Evolutionary conservation across 805 yeast genomes (phyloP).

Genomic region (Ogataea trehalophila): DNA sequence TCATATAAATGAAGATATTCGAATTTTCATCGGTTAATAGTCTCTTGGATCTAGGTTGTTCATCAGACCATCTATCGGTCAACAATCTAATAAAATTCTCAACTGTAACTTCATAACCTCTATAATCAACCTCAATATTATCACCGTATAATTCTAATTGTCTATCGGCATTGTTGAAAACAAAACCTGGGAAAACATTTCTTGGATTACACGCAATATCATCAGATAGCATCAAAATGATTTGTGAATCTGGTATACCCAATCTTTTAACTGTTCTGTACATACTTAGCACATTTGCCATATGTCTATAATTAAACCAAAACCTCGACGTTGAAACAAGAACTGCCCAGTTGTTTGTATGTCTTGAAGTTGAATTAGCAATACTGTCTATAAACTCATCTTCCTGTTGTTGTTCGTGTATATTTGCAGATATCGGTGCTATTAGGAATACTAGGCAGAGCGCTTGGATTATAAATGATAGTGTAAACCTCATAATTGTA

Average conservation of each 20-base stretch:
- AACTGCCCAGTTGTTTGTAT: conserved; percentile 78
- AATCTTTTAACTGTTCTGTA: conserved; percentile 92
- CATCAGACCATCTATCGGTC: conserved; percentile 94
- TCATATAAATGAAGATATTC: conserved; percentile 88
- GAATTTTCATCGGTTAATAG: conserved; percentile 89
- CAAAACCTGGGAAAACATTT: conserved; percentile 93
- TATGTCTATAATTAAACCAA: conserved; percentile 98
- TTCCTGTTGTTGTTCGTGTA: no score
- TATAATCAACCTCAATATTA: conserved; percentile 89
- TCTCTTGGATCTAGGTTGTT: conserved; percentile 89
- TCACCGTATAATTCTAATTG: conserved; percentile 92
- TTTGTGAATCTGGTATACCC: conserved; percentile 97
- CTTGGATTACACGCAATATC: conserved; percentile 97
- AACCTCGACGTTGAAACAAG: conserved; percentile 92
- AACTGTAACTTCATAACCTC: conserved; percentile 98
- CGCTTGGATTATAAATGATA: no score
- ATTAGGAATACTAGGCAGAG: no score
- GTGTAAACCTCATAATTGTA: no score
- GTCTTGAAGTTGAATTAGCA: conserved; percentile 32
- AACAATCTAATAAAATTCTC: conserved; percentile 89
- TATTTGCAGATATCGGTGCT: no score
- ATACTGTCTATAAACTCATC: background rate
- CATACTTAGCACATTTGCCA: conserved; percentile 93
- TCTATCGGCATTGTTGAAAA: conserved; percentile 89
- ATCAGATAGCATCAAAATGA: conserved; percentile 92